Evolutionary conservation across 805 yeast genomes (phyloP).

Genomic region (Ogataea methanolica): DNA sequence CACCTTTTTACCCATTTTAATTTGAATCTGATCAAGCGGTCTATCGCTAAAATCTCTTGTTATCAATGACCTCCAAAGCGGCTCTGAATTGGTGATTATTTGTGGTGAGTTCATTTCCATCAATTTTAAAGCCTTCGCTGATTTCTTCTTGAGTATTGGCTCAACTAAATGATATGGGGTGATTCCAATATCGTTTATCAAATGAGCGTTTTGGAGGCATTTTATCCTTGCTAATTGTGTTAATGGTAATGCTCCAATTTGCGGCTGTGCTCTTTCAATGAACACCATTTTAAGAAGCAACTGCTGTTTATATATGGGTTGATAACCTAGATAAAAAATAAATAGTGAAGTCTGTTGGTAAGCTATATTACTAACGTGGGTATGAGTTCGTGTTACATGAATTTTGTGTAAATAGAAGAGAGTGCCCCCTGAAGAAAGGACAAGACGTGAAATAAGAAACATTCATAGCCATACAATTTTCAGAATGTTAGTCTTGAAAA

Average conservation of each 20-base stretch:
- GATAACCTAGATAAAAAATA: too few species aligned
- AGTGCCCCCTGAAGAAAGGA: too few species aligned
- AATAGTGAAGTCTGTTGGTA: too few species aligned
- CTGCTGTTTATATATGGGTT: not conserved
- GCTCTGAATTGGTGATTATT: conserved; percentile 37
- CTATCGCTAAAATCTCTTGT: conserved; percentile 45
- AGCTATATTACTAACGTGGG: too few species aligned
- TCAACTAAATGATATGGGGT: conserved; percentile 42
- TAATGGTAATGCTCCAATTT: conserved; percentile 21
- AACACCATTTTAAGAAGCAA: conserved; percentile 7
- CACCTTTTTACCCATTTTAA: conserved; percentile 14
- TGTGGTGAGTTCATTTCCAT: conserved; percentile 42
- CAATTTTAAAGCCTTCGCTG: conserved; percentile 36
- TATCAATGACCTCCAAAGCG: conserved; percentile 41
- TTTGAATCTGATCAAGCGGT: conserved; percentile 24
- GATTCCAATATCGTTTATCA: conserved; percentile 29
- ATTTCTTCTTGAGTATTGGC: conserved; percentile 42
- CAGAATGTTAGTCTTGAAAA: too few species aligned
- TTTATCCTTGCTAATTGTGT: conserved; percentile 24
- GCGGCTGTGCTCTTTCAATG: conserved; percentile 17
- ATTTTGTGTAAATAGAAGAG: too few species aligned
- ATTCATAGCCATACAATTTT: too few species aligned
- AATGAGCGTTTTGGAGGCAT: conserved; percentile 28
- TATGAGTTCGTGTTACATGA: too few species aligned
- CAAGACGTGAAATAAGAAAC: too few species aligned